These are phyloP conservation scores for Phycomyces nitens DNA, from an alignment of 192 early-diverging fungal species.

Conservation along the genomic window DNA sequence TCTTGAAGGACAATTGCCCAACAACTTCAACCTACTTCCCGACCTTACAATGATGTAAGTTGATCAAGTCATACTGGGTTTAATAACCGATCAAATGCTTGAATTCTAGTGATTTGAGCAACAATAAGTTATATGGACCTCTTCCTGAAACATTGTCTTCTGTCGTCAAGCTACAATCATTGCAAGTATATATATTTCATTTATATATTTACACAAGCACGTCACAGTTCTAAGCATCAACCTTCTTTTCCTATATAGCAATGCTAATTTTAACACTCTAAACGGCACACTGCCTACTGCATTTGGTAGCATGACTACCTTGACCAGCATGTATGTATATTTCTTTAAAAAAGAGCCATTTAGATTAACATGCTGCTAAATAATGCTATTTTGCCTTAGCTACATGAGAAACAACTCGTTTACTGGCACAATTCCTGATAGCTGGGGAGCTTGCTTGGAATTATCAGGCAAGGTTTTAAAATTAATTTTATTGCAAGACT, in stretches of 20 bases:
- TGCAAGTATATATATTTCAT: constrained; percentile 14
- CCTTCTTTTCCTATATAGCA: constrained; percentile 7
- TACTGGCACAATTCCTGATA: constrained; percentile 27
- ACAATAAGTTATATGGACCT: constrained; percentile 26
- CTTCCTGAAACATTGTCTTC: constrained; percentile 17
- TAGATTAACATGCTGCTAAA: too few relatives aligned
- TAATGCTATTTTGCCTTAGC: constrained; percentile 1
- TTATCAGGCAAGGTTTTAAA: too few relatives aligned
- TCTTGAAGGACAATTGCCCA: constrained; percentile 24
- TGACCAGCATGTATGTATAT: constrained; percentile 16
- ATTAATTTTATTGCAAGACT: too few relatives aligned
- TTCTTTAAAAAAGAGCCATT: too few relatives aligned
- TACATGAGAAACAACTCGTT: constrained; percentile 33
- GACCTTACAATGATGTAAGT: constrained; percentile 23
- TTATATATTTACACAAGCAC: background rate
- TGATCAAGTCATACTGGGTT: too few relatives aligned
- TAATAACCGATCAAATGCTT: too few relatives aligned
- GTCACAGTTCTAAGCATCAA: background rate
- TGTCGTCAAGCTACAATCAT: constrained; percentile 7
- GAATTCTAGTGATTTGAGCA: constrained; percentile 20
- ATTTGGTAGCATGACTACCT: constrained; percentile 8
- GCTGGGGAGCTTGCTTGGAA: constrained; percentile 1
- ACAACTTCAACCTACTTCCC: constrained; percentile 19
- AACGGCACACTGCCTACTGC: constrained; percentile 18
- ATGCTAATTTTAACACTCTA: constrained; percentile 23